These are phyloP conservation scores for Mortierella sp. DNA, from an alignment of 371 early-diverging fungal species.

Conservation along the genomic window DNA sequence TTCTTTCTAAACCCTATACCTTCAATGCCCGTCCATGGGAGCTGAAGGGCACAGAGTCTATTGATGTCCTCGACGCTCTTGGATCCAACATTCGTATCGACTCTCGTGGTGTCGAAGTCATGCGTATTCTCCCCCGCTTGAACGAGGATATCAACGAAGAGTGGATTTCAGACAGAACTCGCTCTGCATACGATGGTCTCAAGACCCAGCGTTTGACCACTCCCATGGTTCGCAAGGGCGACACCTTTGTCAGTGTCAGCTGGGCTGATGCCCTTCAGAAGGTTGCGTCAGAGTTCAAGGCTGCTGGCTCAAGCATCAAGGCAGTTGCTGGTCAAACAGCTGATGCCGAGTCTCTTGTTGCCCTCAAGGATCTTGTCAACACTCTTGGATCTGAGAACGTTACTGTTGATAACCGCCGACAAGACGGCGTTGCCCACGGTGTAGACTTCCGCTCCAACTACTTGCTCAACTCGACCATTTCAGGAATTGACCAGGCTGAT, in stretches of 20 bases:
- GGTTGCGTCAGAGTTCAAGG: constrained; percentile 74
- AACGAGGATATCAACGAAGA: constrained; percentile 98
- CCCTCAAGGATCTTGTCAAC: constrained; percentile 95
- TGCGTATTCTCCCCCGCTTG: constrained; percentile 94
- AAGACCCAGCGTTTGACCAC: constrained; percentile 94
- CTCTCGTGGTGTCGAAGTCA: constrained; percentile 95
- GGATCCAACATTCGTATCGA: constrained; percentile 96
- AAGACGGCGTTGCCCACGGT: constrained; percentile 67
- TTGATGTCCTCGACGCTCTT: constrained; percentile 95
- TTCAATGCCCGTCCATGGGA: constrained; percentile 98
- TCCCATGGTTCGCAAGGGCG: constrained; percentile 88
- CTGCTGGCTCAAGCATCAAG: constrained; percentile 71
- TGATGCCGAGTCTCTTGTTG: constrained; percentile 85
- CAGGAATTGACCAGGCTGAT: constrained; percentile 93
- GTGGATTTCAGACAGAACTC: constrained; percentile 98
- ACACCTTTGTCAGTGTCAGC: constrained; percentile 83
- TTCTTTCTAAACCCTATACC: constrained; percentile 96
- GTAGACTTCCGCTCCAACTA: constrained; percentile 93
- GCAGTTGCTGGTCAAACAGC: constrained; percentile 95
- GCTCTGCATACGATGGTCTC: constrained; percentile 95
- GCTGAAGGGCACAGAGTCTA: constrained; percentile 93
- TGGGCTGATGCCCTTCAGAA: constrained; percentile 90
- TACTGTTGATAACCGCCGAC: constrained; percentile 75
- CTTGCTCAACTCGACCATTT: constrained; percentile 84
- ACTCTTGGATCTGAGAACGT: constrained; percentile 87